Base-by-base conservation (phyloP, 257 asterid species). In the Verbascum thapsus region DNA sequence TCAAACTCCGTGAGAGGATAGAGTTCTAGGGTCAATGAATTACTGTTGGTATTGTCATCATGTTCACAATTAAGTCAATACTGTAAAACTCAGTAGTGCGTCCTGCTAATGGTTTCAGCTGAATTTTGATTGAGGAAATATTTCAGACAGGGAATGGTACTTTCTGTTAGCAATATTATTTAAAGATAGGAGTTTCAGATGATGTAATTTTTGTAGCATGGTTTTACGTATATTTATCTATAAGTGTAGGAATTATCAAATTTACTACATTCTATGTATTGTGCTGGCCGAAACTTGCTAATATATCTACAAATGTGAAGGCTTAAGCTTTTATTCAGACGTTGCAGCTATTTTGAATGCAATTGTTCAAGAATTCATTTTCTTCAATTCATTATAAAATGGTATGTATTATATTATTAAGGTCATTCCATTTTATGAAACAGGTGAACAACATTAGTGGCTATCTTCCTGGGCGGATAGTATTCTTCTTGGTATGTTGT, bases 381-480 rank as follows among this genome's bases (percentile, higher is more conserved):
- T 32, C 15, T 50, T 17, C 37, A 41, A 26, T 40, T 47, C 7
- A 18, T 35, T 22, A 23, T 35, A 53, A 34, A 51, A 42, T 64
- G 61, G 12, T 0, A 23, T 39, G 35, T 60, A 30, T 53, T 60
- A 19, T 47, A 26, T 67, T 12, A 68, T 42, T 5, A 42, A 32
- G 37, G 38, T 22, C 18, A 59, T 63, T 42, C 30, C 49, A 42
- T 64, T 52, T 73, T 66, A 20, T 71, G 68, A 47, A 75, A 76
- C 89, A 94, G 99, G 97, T 90, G 76, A 94, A 94, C 79, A 87
- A 94, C 82, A 90, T 94, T 57, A 90, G 99, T 74, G 97, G 97
- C 53, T 94, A 94, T 75, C 96, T 94, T 73, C 99, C 99, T 50
- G 99, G 99, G 64, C 83, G 99, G 58, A 94, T 94, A 57, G 99